These are phyloP conservation scores for Neurospora sp. DNA, from an alignment of 495 filamentous ascomycete genomes.

Conservation along the genomic window DNA sequence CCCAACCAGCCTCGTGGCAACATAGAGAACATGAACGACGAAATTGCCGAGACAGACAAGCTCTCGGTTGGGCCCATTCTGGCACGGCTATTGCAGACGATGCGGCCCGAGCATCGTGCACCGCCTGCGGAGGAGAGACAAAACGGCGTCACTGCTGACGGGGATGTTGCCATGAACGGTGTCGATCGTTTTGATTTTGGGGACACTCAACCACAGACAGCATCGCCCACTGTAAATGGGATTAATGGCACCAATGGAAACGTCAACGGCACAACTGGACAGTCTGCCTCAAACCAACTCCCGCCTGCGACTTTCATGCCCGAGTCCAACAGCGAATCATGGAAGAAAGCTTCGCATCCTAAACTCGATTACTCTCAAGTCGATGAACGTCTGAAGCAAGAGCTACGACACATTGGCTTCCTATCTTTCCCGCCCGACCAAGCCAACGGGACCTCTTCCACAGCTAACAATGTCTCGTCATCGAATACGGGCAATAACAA, in stretches of 20 bases:
- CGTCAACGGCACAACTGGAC: constrained; percentile 16
- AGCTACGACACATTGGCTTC: constrained; percentile 91
- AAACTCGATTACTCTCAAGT: constrained; percentile 76
- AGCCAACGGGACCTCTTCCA: constrained; percentile 23
- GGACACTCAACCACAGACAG: not conserved
- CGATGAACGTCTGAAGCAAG: constrained; percentile 81
- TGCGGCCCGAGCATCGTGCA: constrained; percentile 72
- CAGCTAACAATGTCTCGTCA: constrained; percentile 54
- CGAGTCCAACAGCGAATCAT: constrained; percentile 51
- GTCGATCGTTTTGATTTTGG: constrained; percentile 10
- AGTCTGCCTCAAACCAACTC: constrained; percentile 15
- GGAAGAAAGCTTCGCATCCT: constrained; percentile 46
- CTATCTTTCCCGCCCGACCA: constrained; percentile 53
- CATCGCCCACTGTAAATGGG: constrained; percentile 36
- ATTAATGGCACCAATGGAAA: constrained; percentile 32
- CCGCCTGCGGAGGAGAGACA: constrained; percentile 47
- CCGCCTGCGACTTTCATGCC: constrained; percentile 69
- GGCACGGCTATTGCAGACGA: constrained; percentile 67
- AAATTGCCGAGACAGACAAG: constrained; percentile 75
- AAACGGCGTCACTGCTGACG: constrained; percentile 49
- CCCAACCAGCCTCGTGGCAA: constrained; percentile 75
- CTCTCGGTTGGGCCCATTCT: constrained; percentile 82
- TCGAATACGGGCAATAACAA: constrained; percentile 68
- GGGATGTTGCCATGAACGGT: constrained; percentile 32
- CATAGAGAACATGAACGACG: constrained; percentile 78